Evolutionary conservation across 2,329 filamentous ascomycete genomes (phyloP).

Genomic region (Alternaria arbusti): DNA sequence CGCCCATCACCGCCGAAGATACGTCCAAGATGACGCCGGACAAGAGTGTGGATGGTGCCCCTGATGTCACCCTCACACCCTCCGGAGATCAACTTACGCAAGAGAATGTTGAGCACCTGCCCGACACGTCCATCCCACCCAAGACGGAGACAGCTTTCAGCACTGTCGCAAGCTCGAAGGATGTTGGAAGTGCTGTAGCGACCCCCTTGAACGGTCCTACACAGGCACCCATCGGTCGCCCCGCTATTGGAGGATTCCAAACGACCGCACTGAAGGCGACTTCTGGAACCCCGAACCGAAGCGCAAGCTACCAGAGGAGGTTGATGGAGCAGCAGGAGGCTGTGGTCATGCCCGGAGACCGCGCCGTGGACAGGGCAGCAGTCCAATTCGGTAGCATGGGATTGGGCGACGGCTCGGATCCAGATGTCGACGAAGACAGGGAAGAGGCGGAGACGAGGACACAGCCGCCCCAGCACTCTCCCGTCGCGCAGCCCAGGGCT

Average conservation of each 20-base stretch:
- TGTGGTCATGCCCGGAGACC: conserved; percentile 97
- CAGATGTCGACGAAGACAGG: conserved; percentile 88
- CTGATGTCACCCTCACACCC: conserved; percentile 63
- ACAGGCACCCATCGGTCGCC: conserved; percentile 66
- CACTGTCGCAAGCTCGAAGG: conserved; percentile 85
- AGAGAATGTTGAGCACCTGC: conserved; percentile 89
- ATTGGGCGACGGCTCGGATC: conserved; percentile 71
- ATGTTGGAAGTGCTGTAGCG: conserved; percentile 63
- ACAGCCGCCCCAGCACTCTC: conserved; percentile 92
- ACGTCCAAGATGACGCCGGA: conserved; percentile 40
- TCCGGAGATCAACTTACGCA: conserved; percentile 86
- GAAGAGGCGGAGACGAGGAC: conserved; percentile 95
- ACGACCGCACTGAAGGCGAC: conserved; percentile 84
- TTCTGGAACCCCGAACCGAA: conserved; percentile 63
- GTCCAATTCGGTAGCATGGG: conserved; percentile 98
- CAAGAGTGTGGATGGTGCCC: conserved; percentile 56
- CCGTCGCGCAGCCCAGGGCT: conserved; percentile 81
- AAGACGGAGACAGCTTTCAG: conserved; percentile 85
- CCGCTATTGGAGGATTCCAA: conserved; percentile 74
- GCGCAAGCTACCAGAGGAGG: conserved; percentile 81
- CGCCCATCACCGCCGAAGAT: conserved; percentile 35
- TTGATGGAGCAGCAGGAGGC: conserved; percentile 95
- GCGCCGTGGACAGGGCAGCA: conserved; percentile 88
- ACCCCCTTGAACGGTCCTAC: conserved; percentile 64
- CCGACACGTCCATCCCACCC: conserved; percentile 77